Percentiles rank a stretch among this genome's conserved stretches.
Evolutionary conservation across 371 early-diverging fungal species (phyloP).

Genomic region (Capillidium heterosporum): DNA sequence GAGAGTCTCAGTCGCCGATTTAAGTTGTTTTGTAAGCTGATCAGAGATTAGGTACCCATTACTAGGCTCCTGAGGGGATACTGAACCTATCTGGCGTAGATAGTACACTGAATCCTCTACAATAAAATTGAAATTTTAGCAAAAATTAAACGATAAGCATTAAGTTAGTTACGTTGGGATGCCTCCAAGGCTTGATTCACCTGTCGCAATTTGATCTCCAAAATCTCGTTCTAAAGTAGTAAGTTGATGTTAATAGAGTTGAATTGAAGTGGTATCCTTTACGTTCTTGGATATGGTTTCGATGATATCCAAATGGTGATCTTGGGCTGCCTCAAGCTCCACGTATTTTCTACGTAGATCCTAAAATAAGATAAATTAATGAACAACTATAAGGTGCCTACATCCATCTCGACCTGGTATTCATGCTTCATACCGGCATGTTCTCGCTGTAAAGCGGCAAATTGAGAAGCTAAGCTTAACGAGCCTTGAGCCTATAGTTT

Average conservation of each 20-base stretch:
- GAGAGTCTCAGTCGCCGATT: not conserved
- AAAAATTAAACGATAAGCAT: not conserved
- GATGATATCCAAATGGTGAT: not conserved
- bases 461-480: not conserved
- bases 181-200: slow-evolving; percentile 2
- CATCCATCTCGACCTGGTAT: not conserved
- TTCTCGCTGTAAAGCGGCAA: not conserved
- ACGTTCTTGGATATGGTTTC: slow-evolving; percentile 1
- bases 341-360: not conserved
- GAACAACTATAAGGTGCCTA: not conserved
- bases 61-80: not conserved
- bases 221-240: slow-evolving; percentile 2
- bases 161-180: slow-evolving; percentile 5
- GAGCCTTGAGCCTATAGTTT: not conserved
- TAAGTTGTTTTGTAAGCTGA: not conserved
- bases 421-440: slow-evolving; percentile 5
- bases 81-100: not conserved
- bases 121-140: not conserved
- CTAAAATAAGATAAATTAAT: not conserved
- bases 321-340: not conserved
- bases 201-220: slow-evolving; percentile 1
- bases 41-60: not conserved
- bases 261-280: slow-evolving; percentile 1
- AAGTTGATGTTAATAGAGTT: not conserved
- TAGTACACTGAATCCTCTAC: not conserved